Base-by-base conservation (phyloP, 768 basidiomycete species). In the Amanita subjunquillea region DNA sequence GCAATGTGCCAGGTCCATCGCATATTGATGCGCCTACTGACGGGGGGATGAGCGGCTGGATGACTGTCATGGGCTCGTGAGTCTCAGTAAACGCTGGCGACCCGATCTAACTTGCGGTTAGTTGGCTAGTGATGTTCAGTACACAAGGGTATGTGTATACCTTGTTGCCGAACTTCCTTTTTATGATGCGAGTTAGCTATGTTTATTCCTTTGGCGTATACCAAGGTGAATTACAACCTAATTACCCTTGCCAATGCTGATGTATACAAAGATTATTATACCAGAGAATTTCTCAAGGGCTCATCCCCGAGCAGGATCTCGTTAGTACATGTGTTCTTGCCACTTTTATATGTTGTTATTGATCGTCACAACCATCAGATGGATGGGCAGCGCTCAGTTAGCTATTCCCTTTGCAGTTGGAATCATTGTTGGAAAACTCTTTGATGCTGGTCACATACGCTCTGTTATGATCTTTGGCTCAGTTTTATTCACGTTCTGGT, bases 361-460 rank as follows among this genome's bases (percentile, higher is more conserved):
- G 48, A 12, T 48, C 2, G 48, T 45, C 45, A 27, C 50, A 50
- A 9, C 44, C 23, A 17, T 9, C 30, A 76, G 73, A 43, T 78
- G 77, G 76, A 73, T 78, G 45, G 77, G 77, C 4, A 73, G 73
- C 47, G 67, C 74, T 40, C 73, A 75, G 54, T 64, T 76, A 9
- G 76, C 75, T 37, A 62, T 78, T 43, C 66, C 73, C 34, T 71
- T 75, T 54, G 66, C 67, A 1, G 63, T 69, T 1, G 73, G 73
- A 10, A 56, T 72, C 4, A 25, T 73, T 4, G 67, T 69, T 5
- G 77, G 75, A 4, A 62, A 65, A 6, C 66, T 70, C 5, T 75
- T 75, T 51, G 76, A 79, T 55, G 63, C 65, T 7, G 76, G 78
- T 30, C 76, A 76, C 56, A 78, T 77, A 69, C 71, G 67, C 59